These are phyloP conservation scores for Nitzschia inconspicua DNA, from an alignment of 108 stramenopile genomes.

Conservation along the genomic window DNA sequence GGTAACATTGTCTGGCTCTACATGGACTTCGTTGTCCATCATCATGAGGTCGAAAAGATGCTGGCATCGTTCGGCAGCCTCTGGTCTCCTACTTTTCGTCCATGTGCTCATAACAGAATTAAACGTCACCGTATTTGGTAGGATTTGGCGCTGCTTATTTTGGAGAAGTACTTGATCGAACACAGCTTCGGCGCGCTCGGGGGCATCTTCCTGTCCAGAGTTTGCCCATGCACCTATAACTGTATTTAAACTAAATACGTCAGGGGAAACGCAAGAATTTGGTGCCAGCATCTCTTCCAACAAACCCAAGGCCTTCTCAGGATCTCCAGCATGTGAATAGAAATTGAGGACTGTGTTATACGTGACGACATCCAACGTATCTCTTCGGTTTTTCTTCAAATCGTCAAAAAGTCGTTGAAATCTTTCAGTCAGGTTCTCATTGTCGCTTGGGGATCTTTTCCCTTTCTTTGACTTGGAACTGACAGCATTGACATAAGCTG, in stretches of 20 bases:
- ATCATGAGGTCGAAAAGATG: constrained; percentile 33
- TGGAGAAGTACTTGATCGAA: constrained; percentile 29
- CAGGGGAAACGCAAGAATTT: constrained; percentile 41
- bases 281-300: constrained; percentile 26
- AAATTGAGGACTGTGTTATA: constrained; percentile 26
- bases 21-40: neutral
- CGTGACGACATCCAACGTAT: constrained; percentile 36
- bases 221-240: constrained; percentile 32
- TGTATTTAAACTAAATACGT: constrained; percentile 32
- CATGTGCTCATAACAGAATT: constrained; percentile 62
- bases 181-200: constrained; percentile 52
- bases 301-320: constrained; percentile 16
- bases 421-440: constrained; percentile 18
- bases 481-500: constrained; percentile 24
- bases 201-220: constrained; percentile 14
- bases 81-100: constrained; percentile 41
- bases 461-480: too few species aligned
- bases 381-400: constrained; percentile 44
- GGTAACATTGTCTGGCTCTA: constrained; percentile 45
- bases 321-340: constrained; percentile 16
- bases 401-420: constrained; percentile 44
- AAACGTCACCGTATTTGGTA: constrained; percentile 64
- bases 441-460: neutral
- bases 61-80: constrained; percentile 41
- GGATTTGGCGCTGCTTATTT: constrained; percentile 15